A percentile compares a stretch with the other conserved stretches of the same genome.
These are phyloP conservation scores for peach (Prunus persica) DNA, from an alignment of 306 rosid species.

Conservation along the genomic window DNA sequence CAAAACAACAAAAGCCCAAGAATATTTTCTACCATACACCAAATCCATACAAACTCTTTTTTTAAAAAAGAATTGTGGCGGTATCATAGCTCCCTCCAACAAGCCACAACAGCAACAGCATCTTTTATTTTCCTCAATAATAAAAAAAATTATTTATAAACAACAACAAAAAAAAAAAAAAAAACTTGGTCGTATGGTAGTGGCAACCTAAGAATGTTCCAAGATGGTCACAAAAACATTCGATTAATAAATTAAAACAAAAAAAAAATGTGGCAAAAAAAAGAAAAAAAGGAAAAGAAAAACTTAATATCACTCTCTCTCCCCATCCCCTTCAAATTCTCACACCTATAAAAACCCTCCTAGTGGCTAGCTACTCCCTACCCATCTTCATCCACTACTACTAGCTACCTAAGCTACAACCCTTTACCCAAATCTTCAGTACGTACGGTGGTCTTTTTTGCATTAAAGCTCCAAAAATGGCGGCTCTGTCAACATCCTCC, in stretches of 20 bases:
- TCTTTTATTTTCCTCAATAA: not conserved
- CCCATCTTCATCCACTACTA: constrained; percentile 28
- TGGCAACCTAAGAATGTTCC: constrained; percentile 21
- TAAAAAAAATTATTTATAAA: no score
- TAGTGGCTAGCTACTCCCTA: constrained; percentile 12
- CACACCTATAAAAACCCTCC: constrained; percentile 7
- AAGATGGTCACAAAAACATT: constrained; percentile 10
- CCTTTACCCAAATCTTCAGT: not conserved
- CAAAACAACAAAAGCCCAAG: not conserved
- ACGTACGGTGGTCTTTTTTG: not conserved
- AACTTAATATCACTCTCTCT: not conserved
- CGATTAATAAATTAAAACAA: not conserved
- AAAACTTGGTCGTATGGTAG: constrained; percentile 8
- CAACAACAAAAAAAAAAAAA: not conserved
- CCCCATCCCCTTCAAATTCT: not conserved
- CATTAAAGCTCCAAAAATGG: constrained; percentile 45
- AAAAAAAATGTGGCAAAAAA: no score
- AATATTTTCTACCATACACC: not conserved
- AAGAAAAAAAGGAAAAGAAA: not conserved
- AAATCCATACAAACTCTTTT: not conserved
- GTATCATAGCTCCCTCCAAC: not conserved
- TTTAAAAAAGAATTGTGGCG: constrained; percentile 2
- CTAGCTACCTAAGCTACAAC: not conserved
- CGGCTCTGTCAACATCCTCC: constrained; percentile 50
- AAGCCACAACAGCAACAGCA: not conserved